phyloP scores from a whole-genome alignment of 345 rosid species.

The Atalantia buxifolia region DNA sequence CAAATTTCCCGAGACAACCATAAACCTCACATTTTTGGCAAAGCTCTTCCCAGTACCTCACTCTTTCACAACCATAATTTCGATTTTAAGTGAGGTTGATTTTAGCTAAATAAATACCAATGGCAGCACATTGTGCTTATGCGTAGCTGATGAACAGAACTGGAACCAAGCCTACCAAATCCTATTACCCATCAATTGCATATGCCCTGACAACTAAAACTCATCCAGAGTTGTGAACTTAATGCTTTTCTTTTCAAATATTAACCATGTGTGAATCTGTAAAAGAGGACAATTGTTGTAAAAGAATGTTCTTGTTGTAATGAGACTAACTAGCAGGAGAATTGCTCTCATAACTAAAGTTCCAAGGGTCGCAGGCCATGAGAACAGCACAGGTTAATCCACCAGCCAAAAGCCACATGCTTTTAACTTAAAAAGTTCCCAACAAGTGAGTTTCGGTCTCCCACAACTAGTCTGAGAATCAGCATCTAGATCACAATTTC shows the following conservation, averaged over 20 bases:
- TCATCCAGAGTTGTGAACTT: background rate
- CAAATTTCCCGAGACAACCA: background rate
- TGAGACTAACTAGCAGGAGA: background rate
- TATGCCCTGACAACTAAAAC: background rate
- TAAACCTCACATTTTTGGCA: background rate
- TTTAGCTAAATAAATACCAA: background rate
- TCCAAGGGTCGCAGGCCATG: too few relatives aligned
- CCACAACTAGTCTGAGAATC: background rate
- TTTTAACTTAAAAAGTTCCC: background rate
- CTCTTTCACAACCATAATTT: background rate
- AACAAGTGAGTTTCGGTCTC: background rate
- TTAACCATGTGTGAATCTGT: background rate
- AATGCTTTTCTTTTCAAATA: background rate
- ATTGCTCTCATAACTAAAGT: too few relatives aligned
- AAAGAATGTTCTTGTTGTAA: background rate
- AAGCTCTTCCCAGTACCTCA: background rate
- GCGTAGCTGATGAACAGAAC: background rate
- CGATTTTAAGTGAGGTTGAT: background rate
- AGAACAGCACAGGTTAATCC: background rate
- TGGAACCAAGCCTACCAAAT: background rate
- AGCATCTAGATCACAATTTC: background rate
- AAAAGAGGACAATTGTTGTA: too few relatives aligned
- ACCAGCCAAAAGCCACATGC: background rate
- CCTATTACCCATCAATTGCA: background rate
- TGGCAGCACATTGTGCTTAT: background rate